Evolutionary conservation across 2,329 filamentous ascomycete genomes (phyloP).

Genomic region (Penicillium expansum): DNA sequence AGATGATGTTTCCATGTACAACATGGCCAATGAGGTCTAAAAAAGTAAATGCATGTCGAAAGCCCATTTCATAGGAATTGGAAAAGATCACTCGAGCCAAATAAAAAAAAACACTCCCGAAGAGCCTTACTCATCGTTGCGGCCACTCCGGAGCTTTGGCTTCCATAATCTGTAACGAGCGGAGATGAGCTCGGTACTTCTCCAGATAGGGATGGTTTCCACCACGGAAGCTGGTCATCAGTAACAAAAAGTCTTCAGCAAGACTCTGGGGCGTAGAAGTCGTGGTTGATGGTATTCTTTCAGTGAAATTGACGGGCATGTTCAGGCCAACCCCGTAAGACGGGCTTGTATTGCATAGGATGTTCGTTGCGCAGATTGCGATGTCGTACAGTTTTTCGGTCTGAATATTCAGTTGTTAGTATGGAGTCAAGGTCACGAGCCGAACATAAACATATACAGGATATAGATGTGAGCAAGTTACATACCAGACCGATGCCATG

Average conservation of each 20-base stretch:
- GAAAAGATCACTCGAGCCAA: background rate
- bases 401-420: slow-evolving; percentile 14
- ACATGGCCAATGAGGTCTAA: background rate
- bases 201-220: slow-evolving; percentile 38
- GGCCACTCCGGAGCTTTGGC: slow-evolving; percentile 19
- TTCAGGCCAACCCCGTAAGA: slow-evolving; percentile 18
- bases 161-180: slow-evolving; percentile 23
- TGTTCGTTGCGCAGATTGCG: slow-evolving; percentile 32
- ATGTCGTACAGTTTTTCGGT: slow-evolving; percentile 45
- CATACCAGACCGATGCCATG: slow-evolving; percentile 43
- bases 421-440: background rate
- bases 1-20: background rate
- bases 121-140: slow-evolving; percentile 10
- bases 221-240: slow-evolving; percentile 35
- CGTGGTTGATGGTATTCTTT: slow-evolving; percentile 11
- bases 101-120: background rate
- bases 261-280: slow-evolving; percentile 23
- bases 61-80: background rate
- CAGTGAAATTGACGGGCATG: slow-evolving; percentile 11
- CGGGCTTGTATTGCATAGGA: slow-evolving; percentile 27
- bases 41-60: background rate
- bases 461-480: background rate
- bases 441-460: background rate
- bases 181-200: slow-evolving; percentile 31
- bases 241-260: slow-evolving; percentile 32